phyloP scores from a whole-genome alignment of 352 stramenopile genomes.

The Phytophthora ohioensis region DNA sequence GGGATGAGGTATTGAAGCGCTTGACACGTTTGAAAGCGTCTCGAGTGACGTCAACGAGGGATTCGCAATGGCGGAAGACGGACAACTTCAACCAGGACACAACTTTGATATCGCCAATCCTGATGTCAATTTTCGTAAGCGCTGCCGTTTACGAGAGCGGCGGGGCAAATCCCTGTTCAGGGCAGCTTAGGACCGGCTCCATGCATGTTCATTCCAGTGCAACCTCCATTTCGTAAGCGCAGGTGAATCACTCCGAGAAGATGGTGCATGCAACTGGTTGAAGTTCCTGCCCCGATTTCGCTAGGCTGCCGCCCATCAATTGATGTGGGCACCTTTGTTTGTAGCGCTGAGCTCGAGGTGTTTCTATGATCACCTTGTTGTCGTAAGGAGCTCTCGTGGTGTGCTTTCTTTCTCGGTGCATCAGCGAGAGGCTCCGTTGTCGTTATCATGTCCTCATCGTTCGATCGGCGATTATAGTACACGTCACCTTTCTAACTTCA shows the following conservation, averaged over 20 bases:
- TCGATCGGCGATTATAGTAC: no score
- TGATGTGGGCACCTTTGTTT: no score
- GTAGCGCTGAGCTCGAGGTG: no score
- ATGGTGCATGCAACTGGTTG: constrained; percentile 18
- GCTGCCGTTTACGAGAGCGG: constrained; percentile 21
- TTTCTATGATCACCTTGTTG: no score
- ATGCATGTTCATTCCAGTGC: constrained; percentile 7
- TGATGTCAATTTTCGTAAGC: constrained; percentile 24
- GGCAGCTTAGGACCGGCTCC: neutral
- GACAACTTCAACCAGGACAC: constrained; percentile 20
- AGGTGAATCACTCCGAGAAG: neutral
- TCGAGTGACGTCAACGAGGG: constrained; percentile 27
- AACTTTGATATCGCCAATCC: neutral
- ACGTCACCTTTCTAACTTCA: no score
- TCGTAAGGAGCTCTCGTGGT: no score
- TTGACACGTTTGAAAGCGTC: constrained; percentile 24
- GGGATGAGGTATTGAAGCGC: constrained; percentile 2
- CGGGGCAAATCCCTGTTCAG: constrained; percentile 3
- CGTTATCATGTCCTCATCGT: no score
- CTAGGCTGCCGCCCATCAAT: neutral
- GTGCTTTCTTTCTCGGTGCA: no score
- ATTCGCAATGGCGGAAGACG: constrained; percentile 20
- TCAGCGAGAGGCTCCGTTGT: no score
- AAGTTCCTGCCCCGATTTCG: constrained; percentile 19
- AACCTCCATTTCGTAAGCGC: constrained; percentile 16